Evolutionary conservation across 805 yeast species (phyloP), one percentile per base, ranked within the genome.

Genomic region (Kodamaea laetipori): DNA sequence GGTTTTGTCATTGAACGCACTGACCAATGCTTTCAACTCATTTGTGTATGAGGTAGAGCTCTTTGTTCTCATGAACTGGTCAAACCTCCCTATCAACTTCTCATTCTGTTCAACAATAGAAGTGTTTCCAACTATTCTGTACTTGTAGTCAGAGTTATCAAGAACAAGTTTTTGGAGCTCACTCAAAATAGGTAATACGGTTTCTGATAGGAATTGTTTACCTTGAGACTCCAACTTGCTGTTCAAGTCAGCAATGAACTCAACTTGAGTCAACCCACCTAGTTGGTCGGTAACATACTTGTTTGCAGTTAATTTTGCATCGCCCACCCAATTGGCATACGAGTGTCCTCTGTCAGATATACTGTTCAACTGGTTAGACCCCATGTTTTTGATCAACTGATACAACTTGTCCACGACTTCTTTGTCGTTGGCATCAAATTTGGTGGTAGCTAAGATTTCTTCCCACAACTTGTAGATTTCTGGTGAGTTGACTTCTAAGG

Each of bases 321-420:
- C 71, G 2, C 95, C 82, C 54, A 70, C 77, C 4, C 81, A 71
- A 52, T 81, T 76, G 2, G 98, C 96, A 64, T 77, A 90, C 1
- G 83, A 69, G 58, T 94, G 97, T 0, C 99, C 99, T 44, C 85
- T 72, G 45, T 90, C 94, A 7, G 96, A 90, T 40, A 94, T 80
- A 5, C 77, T 71, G 55, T 90, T 82, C 45, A 88, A 69, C 56
- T 87, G 86, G 53, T 88, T 90, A 25, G 90, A 82, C 0, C 86
- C 84, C 55, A 84, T 62, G 31, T 84, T 77, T 55, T 85, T 85
- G 32, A 94, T 79, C 56, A 94, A 70, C 1, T 86, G 80, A 45
- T 79, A 72, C 46, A 94, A 70, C 57, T 90, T 92, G 41, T 81
- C 84, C 38, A 80, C 67, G 5, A 67, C 72, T 2, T 49, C 57